Conservation (phyloP, 306 rosid species). For the Sophora flavescens region DNA sequence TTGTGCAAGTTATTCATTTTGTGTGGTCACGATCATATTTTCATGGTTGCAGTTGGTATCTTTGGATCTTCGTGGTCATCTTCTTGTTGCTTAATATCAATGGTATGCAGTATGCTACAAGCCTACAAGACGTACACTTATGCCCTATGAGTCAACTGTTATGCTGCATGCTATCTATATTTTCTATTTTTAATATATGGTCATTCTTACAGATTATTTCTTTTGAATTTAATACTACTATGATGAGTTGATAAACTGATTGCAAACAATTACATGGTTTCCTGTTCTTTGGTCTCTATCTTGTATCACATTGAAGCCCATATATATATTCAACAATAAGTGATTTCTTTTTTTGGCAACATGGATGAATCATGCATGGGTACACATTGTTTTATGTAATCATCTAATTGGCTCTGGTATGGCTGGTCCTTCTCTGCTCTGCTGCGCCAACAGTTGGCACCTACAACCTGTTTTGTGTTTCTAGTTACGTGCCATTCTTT, state of each 20-base stretch:
- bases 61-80: conserved; percentile 85
- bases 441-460: conserved; percentile 24
- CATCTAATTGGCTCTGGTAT: conserved; percentile 29
- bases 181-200: conserved; percentile 1
- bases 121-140: background rate
- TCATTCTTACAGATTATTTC: background rate
- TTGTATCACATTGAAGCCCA: no score
- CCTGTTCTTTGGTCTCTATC: no score
- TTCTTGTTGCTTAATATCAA: conserved; percentile 79
- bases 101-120: conserved; percentile 79
- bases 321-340: no score
- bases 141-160: conserved; percentile 5
- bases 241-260: background rate
- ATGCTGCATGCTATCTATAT: background rate
- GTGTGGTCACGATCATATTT: conserved; percentile 36
- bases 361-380: no score
- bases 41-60: conserved; percentile 81
- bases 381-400: conserved; percentile 43
- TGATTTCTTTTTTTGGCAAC: no score
- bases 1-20: conserved; percentile 17
- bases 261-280: background rate
- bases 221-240: background rate
- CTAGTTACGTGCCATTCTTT: background rate
- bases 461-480: conserved; percentile 19
- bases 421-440: conserved; percentile 7